Percentiles rank a stretch among this genome's conserved stretches.
Evolutionary conservation across 257 asterid species (phyloP).

Genomic region (Solanum sitiens): DNA sequence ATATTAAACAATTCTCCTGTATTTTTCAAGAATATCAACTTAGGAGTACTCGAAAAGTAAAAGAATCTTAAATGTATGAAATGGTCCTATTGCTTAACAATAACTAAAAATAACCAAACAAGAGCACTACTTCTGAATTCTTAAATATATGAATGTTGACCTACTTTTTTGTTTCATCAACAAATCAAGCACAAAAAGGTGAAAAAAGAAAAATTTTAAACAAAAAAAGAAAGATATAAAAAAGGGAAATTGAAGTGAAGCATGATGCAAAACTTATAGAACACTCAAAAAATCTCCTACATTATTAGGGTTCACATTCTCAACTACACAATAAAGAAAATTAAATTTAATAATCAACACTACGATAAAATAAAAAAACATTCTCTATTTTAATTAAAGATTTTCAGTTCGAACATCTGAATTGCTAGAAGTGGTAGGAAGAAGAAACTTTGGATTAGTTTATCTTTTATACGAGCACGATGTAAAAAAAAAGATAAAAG

Average conservation of each 20-base stretch:
- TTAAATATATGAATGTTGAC: background rate
- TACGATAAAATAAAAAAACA: rapidly evolving
- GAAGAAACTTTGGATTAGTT: background rate
- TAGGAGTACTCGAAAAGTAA: background rate
- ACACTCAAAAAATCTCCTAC: background rate
- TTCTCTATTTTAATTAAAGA: too few relatives aligned
- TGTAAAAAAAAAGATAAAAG: background rate
- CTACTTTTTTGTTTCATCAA: background rate
- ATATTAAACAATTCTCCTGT: background rate
- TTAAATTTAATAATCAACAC: background rate
- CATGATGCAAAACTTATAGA: background rate
- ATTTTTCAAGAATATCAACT: background rate
- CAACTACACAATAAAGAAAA: background rate
- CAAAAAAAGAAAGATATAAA: background rate
- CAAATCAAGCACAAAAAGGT: background rate
- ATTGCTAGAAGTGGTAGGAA: background rate
- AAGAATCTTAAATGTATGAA: background rate
- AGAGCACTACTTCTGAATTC: background rate
- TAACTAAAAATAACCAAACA: background rate
- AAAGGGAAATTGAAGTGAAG: background rate
- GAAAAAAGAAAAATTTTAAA: background rate
- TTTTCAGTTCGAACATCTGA: rapidly evolving
- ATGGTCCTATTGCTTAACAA: background rate
- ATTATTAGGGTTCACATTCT: background rate
- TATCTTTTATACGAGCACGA: rapidly evolving